Evolutionary conservation across 148 eudicot species (phyloP).

Genomic region (Rhododendron kiyosumense): DNA sequence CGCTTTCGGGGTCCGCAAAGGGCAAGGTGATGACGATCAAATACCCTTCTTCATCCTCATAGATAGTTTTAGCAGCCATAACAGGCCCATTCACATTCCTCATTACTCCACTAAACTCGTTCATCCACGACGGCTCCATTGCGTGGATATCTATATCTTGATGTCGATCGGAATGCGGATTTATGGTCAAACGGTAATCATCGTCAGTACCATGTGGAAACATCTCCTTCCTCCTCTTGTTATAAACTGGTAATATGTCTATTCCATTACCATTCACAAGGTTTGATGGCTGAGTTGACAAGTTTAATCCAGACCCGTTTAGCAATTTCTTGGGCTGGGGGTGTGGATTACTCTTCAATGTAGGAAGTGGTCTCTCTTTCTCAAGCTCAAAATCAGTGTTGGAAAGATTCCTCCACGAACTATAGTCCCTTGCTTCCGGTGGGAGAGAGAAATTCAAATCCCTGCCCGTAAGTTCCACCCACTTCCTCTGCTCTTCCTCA

Average conservation of each 20-base stretch:
- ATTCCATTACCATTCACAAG: conserved; percentile 36
- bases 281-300: conserved; percentile 52
- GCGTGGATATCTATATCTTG: conserved; percentile 39
- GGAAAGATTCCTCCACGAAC: conserved; percentile 69
- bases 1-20: conserved; percentile 58
- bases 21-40: conserved; percentile 57
- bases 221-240: conserved; percentile 57
- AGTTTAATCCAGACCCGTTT: conserved; percentile 61
- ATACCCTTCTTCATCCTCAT: conserved; percentile 75
- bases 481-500: conserved; percentile 70
- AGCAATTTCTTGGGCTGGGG: conserved; percentile 43
- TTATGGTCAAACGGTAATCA: conserved; percentile 31
- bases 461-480: conserved; percentile 66
- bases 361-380: conserved; percentile 51
- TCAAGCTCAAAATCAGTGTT: conserved; percentile 68
- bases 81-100: conserved; percentile 62
- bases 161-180: conserved; percentile 22
- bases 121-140: conserved; percentile 47
- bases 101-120: conserved; percentile 73
- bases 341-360: conserved; percentile 36
- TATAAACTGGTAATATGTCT: conserved; percentile 37
- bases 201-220: conserved; percentile 45
- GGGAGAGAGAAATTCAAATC: conserved; percentile 56
- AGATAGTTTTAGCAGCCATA: conserved; percentile 67
- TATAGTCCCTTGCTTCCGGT: conserved; percentile 62